These are phyloP conservation scores for Phytomonas francai DNA, from an alignment of 208 protist genomes.

Conservation along the genomic window DNA sequence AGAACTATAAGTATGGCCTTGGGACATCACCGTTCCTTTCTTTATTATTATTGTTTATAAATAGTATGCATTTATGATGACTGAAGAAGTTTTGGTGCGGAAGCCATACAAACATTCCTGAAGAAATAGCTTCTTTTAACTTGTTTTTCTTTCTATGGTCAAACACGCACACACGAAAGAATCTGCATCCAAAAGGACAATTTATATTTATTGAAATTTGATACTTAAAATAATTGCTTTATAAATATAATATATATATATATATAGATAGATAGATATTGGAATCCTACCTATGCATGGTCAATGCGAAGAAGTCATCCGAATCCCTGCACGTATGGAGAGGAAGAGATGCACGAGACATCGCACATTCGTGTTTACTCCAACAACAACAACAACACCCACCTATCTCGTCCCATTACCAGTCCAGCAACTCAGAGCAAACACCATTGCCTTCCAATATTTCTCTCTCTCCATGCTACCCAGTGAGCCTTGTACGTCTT, in stretches of 20 bases:
- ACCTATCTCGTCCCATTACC: background rate
- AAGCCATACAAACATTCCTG: background rate
- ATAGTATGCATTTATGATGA: background rate
- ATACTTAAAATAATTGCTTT: background rate
- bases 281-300: too few relatives aligned
- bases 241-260: background rate
- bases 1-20: background rate
- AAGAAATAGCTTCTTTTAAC: background rate
- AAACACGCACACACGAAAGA: background rate
- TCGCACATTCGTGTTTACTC: background rate
- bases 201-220: conserved; percentile 1
- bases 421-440: background rate
- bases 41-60: background rate
- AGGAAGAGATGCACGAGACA: background rate
- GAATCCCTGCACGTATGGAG: too few relatives aligned
- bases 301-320: too few relatives aligned
- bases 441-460: background rate
- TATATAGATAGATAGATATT: too few relatives aligned
- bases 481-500: background rate
- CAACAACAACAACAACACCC: background rate
- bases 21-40: background rate
- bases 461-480: background rate
- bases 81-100: background rate
- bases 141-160: background rate
- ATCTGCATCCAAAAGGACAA: background rate